Conservation (phyloP, 2,329 filamentous ascomycete genomes). For the Fusarium sp. region DNA sequence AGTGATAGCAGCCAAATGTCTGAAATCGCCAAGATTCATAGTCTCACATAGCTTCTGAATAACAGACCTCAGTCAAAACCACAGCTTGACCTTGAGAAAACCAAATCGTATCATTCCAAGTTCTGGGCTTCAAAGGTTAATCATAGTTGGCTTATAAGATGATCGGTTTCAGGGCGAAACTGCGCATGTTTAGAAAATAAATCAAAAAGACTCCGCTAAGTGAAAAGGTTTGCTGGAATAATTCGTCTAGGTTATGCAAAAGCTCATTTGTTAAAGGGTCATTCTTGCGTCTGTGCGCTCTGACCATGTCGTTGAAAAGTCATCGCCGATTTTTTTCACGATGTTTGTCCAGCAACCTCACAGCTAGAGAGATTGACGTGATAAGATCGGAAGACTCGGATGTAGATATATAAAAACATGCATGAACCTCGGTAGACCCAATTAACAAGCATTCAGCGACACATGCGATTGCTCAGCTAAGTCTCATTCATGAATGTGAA, state of each 20-base stretch:
- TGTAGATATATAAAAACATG: not conserved
- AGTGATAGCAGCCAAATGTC: too few relatives aligned
- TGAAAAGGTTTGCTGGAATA: not conserved
- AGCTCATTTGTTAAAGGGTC: too few relatives aligned
- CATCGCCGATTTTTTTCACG: too few relatives aligned
- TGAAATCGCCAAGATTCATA: too few relatives aligned
- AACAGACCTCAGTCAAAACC: rapidly evolving
- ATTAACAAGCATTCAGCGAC: constrained; percentile 16
- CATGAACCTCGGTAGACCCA: constrained; percentile 3
- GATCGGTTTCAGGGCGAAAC: rapidly evolving
- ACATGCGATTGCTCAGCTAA: constrained; percentile 1
- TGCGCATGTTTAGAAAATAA: rapidly evolving
- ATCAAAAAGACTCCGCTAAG: rapidly evolving
- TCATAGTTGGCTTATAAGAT: not conserved
- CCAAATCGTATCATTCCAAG: not conserved
- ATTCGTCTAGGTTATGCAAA: too few relatives aligned
- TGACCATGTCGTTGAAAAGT: not conserved
- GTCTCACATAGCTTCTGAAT: too few relatives aligned
- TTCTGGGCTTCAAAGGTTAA: rapidly evolving
- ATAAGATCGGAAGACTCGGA: constrained; percentile 1
- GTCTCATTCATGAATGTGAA: constrained; percentile 6
- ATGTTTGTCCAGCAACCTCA: not conserved
- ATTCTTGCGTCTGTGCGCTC: not conserved
- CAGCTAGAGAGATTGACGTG: not conserved
- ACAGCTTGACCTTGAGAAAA: not conserved